These are phyloP conservation scores for Epichloe bromicola DNA, from an alignment of 2,329 filamentous ascomycete species.

Conservation along the genomic window DNA sequence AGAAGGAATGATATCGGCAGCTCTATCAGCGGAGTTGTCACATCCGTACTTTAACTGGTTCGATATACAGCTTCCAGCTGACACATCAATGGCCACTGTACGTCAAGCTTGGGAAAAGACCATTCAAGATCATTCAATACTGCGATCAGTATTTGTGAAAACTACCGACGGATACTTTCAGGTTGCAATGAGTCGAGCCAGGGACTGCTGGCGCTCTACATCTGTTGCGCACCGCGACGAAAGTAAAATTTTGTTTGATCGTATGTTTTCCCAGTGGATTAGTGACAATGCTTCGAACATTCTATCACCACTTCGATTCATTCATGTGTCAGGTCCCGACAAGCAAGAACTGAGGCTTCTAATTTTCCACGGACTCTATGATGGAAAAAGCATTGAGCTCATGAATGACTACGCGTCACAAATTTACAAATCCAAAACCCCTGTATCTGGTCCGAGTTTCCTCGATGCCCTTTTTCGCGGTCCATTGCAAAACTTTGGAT, in stretches of 20 bases:
- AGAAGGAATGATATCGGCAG: slow-evolving; percentile 69
- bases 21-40: slow-evolving; percentile 37
- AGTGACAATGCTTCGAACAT: slow-evolving; percentile 35
- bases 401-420: slow-evolving; percentile 45
- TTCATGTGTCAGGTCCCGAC: slow-evolving; percentile 21
- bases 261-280: slow-evolving; percentile 38
- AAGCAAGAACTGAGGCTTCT: neutral
- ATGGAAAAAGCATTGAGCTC: slow-evolving; percentile 63
- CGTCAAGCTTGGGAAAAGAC: slow-evolving; percentile 43
- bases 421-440: slow-evolving; percentile 10
- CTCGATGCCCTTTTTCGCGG: slow-evolving; percentile 55
- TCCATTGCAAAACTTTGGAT: slow-evolving; percentile 39
- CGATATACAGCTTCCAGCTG: slow-evolving; percentile 36
- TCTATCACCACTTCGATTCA: slow-evolving; percentile 37
- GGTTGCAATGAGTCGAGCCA: slow-evolving; percentile 39
- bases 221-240: slow-evolving; percentile 14
- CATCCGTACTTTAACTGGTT: slow-evolving; percentile 71
- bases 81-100: slow-evolving; percentile 35
- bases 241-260: slow-evolving; percentile 20
- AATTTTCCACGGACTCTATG: slow-evolving; percentile 77
- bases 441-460: slow-evolving; percentile 39
- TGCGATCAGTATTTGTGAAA: slow-evolving; percentile 60
- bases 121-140: slow-evolving; percentile 41
- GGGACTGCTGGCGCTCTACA: slow-evolving; percentile 31
- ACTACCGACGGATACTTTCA: slow-evolving; percentile 70